These are phyloP conservation scores for Erysimum cheiranthoides DNA, from an alignment of 345 rosid species.

Conservation along the genomic window DNA sequence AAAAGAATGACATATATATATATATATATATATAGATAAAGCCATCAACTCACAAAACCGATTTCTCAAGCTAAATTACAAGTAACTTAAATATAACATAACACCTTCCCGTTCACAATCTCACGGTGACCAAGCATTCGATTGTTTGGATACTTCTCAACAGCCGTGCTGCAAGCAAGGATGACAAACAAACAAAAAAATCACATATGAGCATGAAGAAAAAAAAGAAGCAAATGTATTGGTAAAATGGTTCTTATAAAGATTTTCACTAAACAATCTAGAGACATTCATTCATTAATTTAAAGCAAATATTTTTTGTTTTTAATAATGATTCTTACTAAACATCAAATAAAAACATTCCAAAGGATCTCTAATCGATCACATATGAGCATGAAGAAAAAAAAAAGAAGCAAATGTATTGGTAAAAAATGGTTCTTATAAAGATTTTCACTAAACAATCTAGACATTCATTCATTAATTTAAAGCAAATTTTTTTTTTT, in stretches of 20 bases:
- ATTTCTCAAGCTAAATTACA: neutral
- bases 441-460: too few species aligned
- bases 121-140: conserved; percentile 80
- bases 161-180: conserved; percentile 70
- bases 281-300: neutral
- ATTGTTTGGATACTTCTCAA: conserved; percentile 68
- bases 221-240: neutral
- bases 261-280: neutral
- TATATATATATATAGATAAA: too few species aligned
- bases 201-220: neutral
- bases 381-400: too few species aligned
- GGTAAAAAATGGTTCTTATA: too few species aligned
- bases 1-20: neutral
- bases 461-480: too few species aligned
- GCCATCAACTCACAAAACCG: neutral
- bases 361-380: neutral
- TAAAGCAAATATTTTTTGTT: neutral
- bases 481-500: too few species aligned
- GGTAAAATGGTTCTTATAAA: neutral
- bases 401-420: too few species aligned
- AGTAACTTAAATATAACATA: neutral
- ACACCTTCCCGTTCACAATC: conserved; percentile 71
- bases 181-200: neutral
- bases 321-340: neutral
- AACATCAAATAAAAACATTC: neutral